Evolutionary conservation across 2,329 filamentous ascomycete species (phyloP), one percentile per base, ranked within the genome.

Genomic region (Fusarium sp.): DNA sequence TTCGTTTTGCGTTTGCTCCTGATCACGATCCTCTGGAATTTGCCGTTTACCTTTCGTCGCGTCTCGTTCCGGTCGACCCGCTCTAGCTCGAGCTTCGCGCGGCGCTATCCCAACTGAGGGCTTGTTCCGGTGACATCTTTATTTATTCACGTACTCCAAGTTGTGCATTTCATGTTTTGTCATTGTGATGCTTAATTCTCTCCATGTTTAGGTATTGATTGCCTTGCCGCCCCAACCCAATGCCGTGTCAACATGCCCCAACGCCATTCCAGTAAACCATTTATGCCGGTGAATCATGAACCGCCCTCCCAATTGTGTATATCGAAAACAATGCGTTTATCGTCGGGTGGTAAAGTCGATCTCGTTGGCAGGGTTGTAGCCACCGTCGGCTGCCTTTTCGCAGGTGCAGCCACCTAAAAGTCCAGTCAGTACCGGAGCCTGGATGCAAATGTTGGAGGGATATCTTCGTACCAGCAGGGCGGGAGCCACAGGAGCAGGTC

Each of bases 331-430:
- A 37, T 7, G 18, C 51, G 7, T 68, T 69, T 57, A 71, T 63
- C 64, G 73, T 65, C 60, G 89, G 58, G 91, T 94, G 39, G 94
- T 98, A 78, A 97, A 98, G 81, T 98, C 95, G 52, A 88, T 93
- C 88, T 98, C 95, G 73, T 91, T 86, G 30, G 80, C 79, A 48
- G 89, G 87, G 71, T 92, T 89, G 62, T 86, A 85, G 40, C 88
- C 88, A 57, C 89, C 87, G 71, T 88, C 87, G 51, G 87, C 79
- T 16, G 88, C 88, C 80, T 93, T 95, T 81, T 94, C 91, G 79
- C 94, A 97, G n/a, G 92, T 96, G 83, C 94, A 96, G 27, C 87
- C 90, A 77, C 84, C 90, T 91, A 28, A 9, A 57, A 11, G 23
- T 6, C 36, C n/a, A 15, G 57, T 72, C 37, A 74, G 76, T 50